Percentiles rank a stretch among this genome's conserved stretches.
These are phyloP conservation scores for Thermoascus crustaceus DNA, from an alignment of 2,329 filamentous ascomycete genomes.

Conservation along the genomic window DNA sequence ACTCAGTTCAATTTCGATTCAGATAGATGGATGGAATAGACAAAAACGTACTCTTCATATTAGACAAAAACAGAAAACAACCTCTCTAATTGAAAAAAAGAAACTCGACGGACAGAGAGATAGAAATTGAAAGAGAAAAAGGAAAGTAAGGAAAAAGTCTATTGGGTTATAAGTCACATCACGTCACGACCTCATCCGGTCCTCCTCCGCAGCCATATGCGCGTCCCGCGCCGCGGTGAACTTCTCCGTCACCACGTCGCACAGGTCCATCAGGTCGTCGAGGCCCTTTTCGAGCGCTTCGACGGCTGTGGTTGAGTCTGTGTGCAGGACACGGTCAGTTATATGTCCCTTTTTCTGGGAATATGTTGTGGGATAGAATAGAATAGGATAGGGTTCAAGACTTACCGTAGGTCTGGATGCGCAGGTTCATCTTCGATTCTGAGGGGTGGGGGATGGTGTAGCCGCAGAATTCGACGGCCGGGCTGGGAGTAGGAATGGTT, in stretches of 20 bases:
- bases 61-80: no score
- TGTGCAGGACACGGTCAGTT: slow-evolving; percentile 7
- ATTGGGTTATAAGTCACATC: no score
- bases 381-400: slow-evolving; percentile 9
- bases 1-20: no score
- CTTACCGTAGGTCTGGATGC: slow-evolving; percentile 94
- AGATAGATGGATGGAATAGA: no score
- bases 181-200: slow-evolving; percentile 25
- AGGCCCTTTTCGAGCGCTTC: slow-evolving; percentile 87
- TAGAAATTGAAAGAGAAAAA: no score
- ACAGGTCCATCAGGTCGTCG: slow-evolving; percentile 79
- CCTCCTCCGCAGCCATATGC: slow-evolving; percentile 40
- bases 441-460: slow-evolving; percentile 97
- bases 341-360: neutral
- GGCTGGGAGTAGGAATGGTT: slow-evolving; percentile 49
- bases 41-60: no score
- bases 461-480: slow-evolving; percentile 94
- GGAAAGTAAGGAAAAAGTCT: no score
- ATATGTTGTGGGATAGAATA: neutral
- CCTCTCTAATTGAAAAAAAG: no score
- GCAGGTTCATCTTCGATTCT: slow-evolving; percentile 90
- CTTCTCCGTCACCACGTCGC: slow-evolving; percentile 87
- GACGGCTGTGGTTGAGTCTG: slow-evolving; percentile 71
- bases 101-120: no score
- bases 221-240: slow-evolving; percentile 63